phyloP scores from a whole-genome alignment of 116 monocot species.

The Thalassia testudinum region DNA sequence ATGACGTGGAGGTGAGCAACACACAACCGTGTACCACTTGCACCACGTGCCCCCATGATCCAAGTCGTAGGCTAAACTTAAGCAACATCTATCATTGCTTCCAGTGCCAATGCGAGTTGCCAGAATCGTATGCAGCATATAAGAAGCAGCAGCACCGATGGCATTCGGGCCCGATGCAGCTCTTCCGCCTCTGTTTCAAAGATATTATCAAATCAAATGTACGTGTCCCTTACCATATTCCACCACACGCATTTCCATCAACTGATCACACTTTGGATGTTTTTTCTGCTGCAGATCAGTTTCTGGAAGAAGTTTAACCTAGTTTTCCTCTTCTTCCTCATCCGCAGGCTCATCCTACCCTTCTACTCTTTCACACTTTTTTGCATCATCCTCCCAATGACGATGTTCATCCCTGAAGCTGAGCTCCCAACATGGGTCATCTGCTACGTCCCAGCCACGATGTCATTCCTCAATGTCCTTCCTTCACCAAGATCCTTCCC shows the following conservation, averaged over 20 bases:
- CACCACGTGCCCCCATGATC: background rate
- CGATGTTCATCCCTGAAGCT: conserved; percentile 15
- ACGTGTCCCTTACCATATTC: background rate
- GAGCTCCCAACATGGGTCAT: conserved; percentile 11
- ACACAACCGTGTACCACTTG: background rate
- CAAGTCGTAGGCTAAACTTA: no score
- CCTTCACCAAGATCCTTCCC: conserved; percentile 12
- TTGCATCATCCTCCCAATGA: conserved; percentile 13
- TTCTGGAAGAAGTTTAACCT: conserved; percentile 11
- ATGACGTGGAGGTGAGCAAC: conserved; percentile 50
- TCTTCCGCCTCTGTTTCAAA: conserved; percentile 66
- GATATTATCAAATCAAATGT: conserved; percentile 70
- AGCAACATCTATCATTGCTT: background rate
- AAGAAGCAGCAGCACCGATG: conserved; percentile 85
- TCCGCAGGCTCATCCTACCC: conserved; percentile 10
- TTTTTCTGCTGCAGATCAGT: conserved; percentile 10
- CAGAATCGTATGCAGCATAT: conserved; percentile 78
- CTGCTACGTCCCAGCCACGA: conserved; percentile 8
- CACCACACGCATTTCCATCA: background rate
- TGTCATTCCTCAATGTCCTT: conserved; percentile 13
- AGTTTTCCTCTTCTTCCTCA: conserved; percentile 15
- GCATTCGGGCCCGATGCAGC: conserved; percentile 90
- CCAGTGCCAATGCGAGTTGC: conserved; percentile 78
- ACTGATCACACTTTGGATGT: conserved; percentile 9
- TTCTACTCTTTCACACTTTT: conserved; percentile 14